A percentile compares a stretch with the other conserved stretches of the same genome.
These are phyloP conservation scores for Fomes fomentarius DNA, from an alignment of 1,284 basidiomycete species.

Conservation along the genomic window DNA sequence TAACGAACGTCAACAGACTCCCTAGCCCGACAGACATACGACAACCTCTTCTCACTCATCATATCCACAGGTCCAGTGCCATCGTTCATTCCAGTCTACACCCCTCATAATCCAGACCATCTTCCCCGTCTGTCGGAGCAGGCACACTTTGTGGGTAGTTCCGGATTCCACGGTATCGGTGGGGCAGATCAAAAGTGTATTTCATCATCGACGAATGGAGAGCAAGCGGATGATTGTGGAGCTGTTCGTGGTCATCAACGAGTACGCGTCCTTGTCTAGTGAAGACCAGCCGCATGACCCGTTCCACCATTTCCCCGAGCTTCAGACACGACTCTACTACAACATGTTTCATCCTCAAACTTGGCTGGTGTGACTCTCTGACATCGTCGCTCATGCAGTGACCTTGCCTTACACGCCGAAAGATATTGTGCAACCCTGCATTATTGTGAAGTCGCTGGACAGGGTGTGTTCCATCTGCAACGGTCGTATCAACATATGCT, in stretches of 20 bases:
- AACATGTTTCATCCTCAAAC: background rate
- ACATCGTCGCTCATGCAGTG: constrained; percentile 12
- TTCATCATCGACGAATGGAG: background rate
- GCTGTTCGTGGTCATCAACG: constrained; percentile 3
- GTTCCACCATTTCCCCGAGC: background rate
- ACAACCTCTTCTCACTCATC: too few relatives aligned
- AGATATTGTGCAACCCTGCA: background rate
- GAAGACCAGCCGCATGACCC: constrained; percentile 1
- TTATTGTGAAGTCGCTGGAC: too few relatives aligned
- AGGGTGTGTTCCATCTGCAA: too few relatives aligned
- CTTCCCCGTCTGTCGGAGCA: too few relatives aligned
- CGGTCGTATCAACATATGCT: too few relatives aligned
- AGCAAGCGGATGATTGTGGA: background rate
- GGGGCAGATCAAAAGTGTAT: background rate
- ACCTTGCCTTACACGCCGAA: background rate
- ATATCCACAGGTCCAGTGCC: too few relatives aligned
- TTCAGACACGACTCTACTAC: constrained; percentile 6
- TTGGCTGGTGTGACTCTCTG: background rate
- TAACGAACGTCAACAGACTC: background rate
- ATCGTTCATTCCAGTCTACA: too few relatives aligned
- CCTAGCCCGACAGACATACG: too few relatives aligned
- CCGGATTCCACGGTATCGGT: background rate
- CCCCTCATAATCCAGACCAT: too few relatives aligned
- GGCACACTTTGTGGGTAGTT: constrained; percentile 2
- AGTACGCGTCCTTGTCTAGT: background rate